Evolutionary conservation across 1,284 basidiomycete species (phyloP).

Genomic region (Naganishia sp.): DNA sequence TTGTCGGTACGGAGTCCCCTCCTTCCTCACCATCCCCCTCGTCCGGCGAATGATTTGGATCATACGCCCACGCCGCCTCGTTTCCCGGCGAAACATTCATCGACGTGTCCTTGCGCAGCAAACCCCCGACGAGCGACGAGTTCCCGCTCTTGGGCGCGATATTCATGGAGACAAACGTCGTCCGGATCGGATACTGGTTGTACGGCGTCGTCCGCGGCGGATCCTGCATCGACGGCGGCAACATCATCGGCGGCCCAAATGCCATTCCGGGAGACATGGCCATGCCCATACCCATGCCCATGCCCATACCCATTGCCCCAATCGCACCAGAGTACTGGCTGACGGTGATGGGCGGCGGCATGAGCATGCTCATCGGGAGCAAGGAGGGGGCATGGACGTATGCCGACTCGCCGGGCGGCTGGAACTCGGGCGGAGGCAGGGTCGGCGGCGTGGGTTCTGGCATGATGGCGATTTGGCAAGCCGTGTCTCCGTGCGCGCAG

Average conservation of each 20-base stretch:
- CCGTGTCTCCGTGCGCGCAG: too few species aligned
- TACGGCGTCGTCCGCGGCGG: constrained; percentile 20
- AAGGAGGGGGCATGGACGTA: constrained; percentile 20
- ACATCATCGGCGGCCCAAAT: constrained; percentile 11
- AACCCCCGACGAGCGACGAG: constrained; percentile 56
- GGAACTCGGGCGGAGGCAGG: constrained; percentile 21
- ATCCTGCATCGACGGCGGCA: constrained; percentile 15
- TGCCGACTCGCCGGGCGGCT: constrained; percentile 22
- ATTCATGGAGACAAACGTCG: constrained; percentile 55
- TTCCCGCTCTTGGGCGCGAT: constrained; percentile 56
- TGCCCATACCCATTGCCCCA: constrained; percentile 13
- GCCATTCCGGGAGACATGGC: constrained; percentile 14
- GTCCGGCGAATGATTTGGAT: constrained; percentile 51
- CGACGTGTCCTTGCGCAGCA: constrained; percentile 51
- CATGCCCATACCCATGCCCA: constrained; percentile 18
- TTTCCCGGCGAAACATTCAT: constrained; percentile 38
- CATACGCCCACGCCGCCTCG: constrained; percentile 19
- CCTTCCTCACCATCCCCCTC: constrained; percentile 53
- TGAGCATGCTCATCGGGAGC: constrained; percentile 24
- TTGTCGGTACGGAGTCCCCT: constrained; percentile 49
- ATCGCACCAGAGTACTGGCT: constrained; percentile 16
- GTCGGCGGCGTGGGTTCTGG: constrained; percentile 8
- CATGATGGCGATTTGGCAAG: not conserved
- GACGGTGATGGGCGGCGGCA: constrained; percentile 24
- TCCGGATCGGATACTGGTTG: constrained; percentile 31